Conservation (phyloP, 371 early-diverging fungal genomes). For the Mucor racemosus region DNA sequence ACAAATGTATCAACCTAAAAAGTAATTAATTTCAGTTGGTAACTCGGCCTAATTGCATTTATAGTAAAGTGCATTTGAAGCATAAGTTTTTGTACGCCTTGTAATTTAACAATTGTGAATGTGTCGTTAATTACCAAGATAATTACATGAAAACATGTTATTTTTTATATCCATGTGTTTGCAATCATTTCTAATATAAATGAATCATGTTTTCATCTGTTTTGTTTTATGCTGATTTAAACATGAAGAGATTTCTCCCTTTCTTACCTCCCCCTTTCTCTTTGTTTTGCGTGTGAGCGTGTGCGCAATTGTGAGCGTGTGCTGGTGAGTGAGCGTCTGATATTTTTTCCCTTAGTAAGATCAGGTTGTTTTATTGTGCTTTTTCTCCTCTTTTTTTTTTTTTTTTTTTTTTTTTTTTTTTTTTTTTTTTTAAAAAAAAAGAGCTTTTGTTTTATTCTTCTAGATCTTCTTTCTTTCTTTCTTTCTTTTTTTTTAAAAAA, state of each 20-base stretch:
- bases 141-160: not conserved
- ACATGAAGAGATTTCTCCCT: not conserved
- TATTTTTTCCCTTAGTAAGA: constrained; percentile 2
- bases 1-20: no score
- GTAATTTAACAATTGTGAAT: not conserved
- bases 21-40: not conserved
- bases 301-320: not conserved
- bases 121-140: not conserved
- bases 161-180: not conserved
- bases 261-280: constrained; percentile 5
- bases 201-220: not conserved
- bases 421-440: not conserved
- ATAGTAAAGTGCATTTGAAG: not conserved
- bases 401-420: not conserved
- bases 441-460: no score
- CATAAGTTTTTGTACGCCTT: not conserved
- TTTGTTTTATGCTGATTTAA: constrained; percentile 3
- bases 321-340: not conserved
- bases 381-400: not conserved
- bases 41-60: constrained; percentile 7
- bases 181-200: not conserved
- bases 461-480: not conserved
- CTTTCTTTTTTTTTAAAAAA: constrained; percentile 1
- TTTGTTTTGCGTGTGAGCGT: not conserved
- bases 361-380: constrained; percentile 8